A percentile compares a stretch with the other conserved stretches of the same genome.
These are phyloP conservation scores for Xylaria sp. DNA, from an alignment of 2,329 filamentous ascomycete genomes.

Conservation along the genomic window DNA sequence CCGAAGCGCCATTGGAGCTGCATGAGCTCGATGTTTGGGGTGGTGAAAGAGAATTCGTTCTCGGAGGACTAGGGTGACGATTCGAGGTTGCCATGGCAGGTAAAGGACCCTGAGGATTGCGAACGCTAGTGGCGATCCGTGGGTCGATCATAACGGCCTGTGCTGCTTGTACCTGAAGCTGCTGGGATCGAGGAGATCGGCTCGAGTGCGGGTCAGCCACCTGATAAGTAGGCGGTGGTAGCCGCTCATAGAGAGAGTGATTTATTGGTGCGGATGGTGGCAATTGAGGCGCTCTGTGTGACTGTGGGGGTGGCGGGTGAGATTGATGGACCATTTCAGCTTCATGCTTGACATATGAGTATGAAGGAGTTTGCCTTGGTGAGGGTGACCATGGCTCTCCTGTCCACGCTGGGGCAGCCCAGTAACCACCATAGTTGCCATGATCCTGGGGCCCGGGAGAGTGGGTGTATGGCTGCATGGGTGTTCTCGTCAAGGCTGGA, in stretches of 20 bases:
- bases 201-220: slow-evolving; percentile 47
- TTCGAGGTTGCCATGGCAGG: slow-evolving; percentile 53
- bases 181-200: slow-evolving; percentile 57
- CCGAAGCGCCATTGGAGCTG: slow-evolving; percentile 36
- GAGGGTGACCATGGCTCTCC: slow-evolving; percentile 52
- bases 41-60: slow-evolving; percentile 62
- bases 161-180: slow-evolving; percentile 57
- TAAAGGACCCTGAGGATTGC: slow-evolving; percentile 58
- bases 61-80: slow-evolving; percentile 56
- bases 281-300: slow-evolving; percentile 31
- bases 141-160: slow-evolving; percentile 57
- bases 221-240: slow-evolving; percentile 44
- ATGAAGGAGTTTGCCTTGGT: slow-evolving; percentile 56
- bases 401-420: slow-evolving; percentile 54
- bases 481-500: slow-evolving; percentile 82
- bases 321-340: slow-evolving; percentile 47
- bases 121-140: slow-evolving; percentile 50
- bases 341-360: slow-evolving; percentile 40
- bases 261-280: slow-evolving; percentile 35
- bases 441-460: slow-evolving; percentile 44
- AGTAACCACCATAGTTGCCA: slow-evolving; percentile 52
- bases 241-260: slow-evolving; percentile 44
- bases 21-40: slow-evolving; percentile 57
- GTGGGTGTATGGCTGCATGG: slow-evolving; percentile 65
- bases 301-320: slow-evolving; percentile 37